Percentiles rank a stretch among this genome's conserved stretches.
Conservation (phyloP, 2,329 filamentous ascomycete species). For the Cladophialophora immunda region DNA sequence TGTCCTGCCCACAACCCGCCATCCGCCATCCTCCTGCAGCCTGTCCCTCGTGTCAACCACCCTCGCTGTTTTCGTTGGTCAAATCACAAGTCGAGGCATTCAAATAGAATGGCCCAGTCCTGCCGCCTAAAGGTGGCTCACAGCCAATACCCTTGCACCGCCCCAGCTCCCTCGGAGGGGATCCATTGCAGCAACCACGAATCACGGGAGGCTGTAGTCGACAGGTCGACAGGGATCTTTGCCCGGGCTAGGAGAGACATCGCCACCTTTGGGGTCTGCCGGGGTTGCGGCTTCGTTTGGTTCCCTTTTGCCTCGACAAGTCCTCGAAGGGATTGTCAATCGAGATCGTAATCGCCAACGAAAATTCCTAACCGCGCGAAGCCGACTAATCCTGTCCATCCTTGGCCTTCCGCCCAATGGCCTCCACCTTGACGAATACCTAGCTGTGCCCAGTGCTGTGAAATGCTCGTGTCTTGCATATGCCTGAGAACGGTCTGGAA, state of each 20-base stretch:
- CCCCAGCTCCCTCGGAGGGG: constrained; percentile 20
- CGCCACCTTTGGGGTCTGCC: constrained; percentile 24
- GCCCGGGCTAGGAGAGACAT: constrained; percentile 19
- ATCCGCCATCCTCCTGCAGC: constrained; percentile 20
- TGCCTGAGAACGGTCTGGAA: constrained; percentile 23
- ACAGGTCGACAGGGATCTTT: constrained; percentile 19
- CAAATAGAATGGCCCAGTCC: constrained; percentile 27
- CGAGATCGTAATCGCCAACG: constrained; percentile 31
- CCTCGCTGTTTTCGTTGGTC: constrained; percentile 19
- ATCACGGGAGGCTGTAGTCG: constrained; percentile 31
- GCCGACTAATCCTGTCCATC: constrained; percentile 23
- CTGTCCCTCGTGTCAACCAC: constrained; percentile 34
- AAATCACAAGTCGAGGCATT: constrained; percentile 24
- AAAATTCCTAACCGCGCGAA: constrained; percentile 16
- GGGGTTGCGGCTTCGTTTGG: constrained; percentile 11
- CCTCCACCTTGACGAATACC: background rate
- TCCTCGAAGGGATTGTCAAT: constrained; percentile 17
- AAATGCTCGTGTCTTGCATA: constrained; percentile 28
- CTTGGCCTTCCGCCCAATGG: constrained; percentile 21
- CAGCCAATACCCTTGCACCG: constrained; percentile 27
- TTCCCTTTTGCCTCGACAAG: constrained; percentile 8
- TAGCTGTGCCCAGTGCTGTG: constrained; percentile 22
- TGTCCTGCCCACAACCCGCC: constrained; percentile 12
- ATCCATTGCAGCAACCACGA: constrained; percentile 28
- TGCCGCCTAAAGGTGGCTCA: constrained; percentile 29